Base-by-base conservation (phyloP, 352 stramenopile species). In the Hyaloperonospora arabidopsidis region DNA sequence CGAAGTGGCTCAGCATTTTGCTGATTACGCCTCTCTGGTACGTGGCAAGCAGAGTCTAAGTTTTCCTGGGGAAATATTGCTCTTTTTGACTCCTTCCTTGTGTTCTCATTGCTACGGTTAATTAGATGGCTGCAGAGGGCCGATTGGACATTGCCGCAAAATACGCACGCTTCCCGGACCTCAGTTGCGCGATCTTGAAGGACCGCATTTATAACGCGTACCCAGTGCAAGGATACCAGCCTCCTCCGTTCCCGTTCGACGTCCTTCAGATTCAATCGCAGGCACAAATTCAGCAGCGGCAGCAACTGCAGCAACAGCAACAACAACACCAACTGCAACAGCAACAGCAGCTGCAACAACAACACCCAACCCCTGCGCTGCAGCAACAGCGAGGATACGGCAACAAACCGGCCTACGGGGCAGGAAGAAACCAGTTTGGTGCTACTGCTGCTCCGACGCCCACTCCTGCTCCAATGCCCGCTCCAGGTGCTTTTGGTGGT, bases 41-140 rank as follows among this genome's bases (percentile, higher is more conserved):
- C 53, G 61, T 58, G 45, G 4, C 28, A 32, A 36, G 19, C 8
- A 17, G 7, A 34, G 15, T 25, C 17, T 15, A 25, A 41, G n/a
- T 49, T 17, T 13, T 38, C n/a, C n/a, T n/a, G n/a, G n/a, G n/a
- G n/a, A 19, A 15, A 14, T 45, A 10, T 32, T 4, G 18, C 11
- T 65, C 11, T 18, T 5, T 22, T 11, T 18, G n/a, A 22, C 38
- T 57, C 28, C n/a, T 21, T 51, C 40, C 22, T 22, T 17, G 3
- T 52, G 19, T 41, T 1, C 14, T 50, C 63, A 5, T 38, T 29
- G 45, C 38, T 55, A 32, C 64, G 38, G 25, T 14, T 23, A 49
- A 46, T 39, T 65, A 89, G 80, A 91, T 98, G 70, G 87, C 94
- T 38, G 83, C 94, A 23, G 89, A 98, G 63, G 95, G 95, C 13